Base-by-base conservation (phyloP, 1,284 basidiomycete species). In the Neolentinus lepideus region DNA sequence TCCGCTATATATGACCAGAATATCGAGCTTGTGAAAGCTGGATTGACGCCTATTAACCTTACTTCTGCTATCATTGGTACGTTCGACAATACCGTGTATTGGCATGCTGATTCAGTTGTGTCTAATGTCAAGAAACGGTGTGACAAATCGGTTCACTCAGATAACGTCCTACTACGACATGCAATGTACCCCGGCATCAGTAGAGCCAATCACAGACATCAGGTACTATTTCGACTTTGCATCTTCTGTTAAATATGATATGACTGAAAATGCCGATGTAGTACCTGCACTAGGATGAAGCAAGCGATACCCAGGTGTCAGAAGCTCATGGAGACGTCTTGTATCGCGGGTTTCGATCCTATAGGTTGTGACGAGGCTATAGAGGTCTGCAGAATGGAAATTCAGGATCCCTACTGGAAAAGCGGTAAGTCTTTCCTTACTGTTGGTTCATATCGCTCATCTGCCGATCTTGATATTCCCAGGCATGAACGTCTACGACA, bases 1-100 rank as follows among this genome's bases (percentile, higher is more conserved):
- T 74, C 85, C 1, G 81, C 82, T 22, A 80, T 94, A 0, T 83
- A 86, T 48, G 90, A 93, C 68, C 83, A 88, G 59, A 93, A 94
- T 66, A 69, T 76, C 11, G 66, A 67, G 22, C 70, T 87, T 6
- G 67, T 75, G 16, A 70, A 77, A 19, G 77, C 74, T 0, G 86
- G 84, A 2, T 66, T 83, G 60, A 79, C 80, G 11, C 84, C 87
- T 0, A 80, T 94, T 61, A 92, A 93, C 65, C 73, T 94, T 8
- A 78, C 80, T 53, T 87, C 85, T 19, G 73, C 90, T 29, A 78
- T 92, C 72, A 90, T 94, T 54, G 90, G 91, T 74, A 74, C 76
- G 71, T 68, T 19, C 51, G 29, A 24, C 19, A 16, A 35, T 22
- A 24, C 22, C 11, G 12, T 9, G 27, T 6, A 10, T 24, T 26